Conservation (phyloP, 192 early-diverging fungal genomes). For the Pilaira anomala region DNA sequence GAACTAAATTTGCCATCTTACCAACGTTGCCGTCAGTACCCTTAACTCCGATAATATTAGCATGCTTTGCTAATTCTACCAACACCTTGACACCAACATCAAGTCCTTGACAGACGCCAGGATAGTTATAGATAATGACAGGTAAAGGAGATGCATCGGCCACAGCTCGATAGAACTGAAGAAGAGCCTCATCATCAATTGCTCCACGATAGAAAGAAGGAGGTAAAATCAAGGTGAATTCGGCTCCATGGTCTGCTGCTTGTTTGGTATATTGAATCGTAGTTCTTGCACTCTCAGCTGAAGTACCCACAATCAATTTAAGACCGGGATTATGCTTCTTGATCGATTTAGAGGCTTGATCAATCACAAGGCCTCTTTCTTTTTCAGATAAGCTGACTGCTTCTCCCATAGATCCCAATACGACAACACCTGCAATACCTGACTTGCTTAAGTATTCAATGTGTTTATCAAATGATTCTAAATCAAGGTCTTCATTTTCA, state of each 20-base stretch:
- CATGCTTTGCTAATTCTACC: slow-evolving; percentile 23
- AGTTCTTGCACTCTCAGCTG: slow-evolving; percentile 23
- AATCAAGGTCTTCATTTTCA: slow-evolving; percentile 39
- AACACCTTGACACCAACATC: slow-evolving; percentile 24
- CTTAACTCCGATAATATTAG: slow-evolving; percentile 38
- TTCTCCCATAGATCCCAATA: slow-evolving; percentile 37
- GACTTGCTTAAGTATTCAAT: slow-evolving; percentile 31
- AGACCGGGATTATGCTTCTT: slow-evolving; percentile 21
- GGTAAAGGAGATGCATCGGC: slow-evolving; percentile 37
- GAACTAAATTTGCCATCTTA: slow-evolving; percentile 34
- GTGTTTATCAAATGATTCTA: slow-evolving; percentile 33
- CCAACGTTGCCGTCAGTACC: slow-evolving; percentile 41
- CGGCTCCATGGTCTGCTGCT: slow-evolving; percentile 30
- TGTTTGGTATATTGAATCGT: slow-evolving; percentile 28
- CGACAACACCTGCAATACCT: slow-evolving; percentile 35
- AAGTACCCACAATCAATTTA: slow-evolving; percentile 31
- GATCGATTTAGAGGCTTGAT: slow-evolving; percentile 15
- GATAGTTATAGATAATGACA: slow-evolving; percentile 41
- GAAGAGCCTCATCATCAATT: slow-evolving; percentile 17
- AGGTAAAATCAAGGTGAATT: slow-evolving; percentile 29
- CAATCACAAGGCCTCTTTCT: slow-evolving; percentile 24
- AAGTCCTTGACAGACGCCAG: slow-evolving; percentile 38
- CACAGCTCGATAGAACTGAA: slow-evolving; percentile 23
- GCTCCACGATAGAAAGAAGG: slow-evolving; percentile 34
- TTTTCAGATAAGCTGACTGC: slow-evolving; percentile 36